Evolutionary conservation across 2,329 filamentous ascomycete species (phyloP).

Genomic region (Shiraia bambusicola): DNA sequence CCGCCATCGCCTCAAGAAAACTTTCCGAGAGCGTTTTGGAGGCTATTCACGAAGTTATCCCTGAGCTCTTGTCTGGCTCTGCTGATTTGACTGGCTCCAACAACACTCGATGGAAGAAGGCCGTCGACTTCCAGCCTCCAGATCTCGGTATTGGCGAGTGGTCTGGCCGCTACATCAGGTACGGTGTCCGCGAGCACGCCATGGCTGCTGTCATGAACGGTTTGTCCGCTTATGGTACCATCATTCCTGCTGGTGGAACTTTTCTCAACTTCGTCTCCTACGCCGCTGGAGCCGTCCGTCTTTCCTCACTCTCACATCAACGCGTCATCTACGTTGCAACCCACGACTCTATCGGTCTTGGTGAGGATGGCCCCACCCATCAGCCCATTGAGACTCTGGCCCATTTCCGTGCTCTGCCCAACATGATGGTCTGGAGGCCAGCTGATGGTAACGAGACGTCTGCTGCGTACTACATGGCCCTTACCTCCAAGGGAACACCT

Average conservation of each 20-base stretch:
- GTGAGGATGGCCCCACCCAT: conserved; percentile 97
- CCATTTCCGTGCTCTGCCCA: conserved; percentile 97
- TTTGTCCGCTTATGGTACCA: conserved; percentile 89
- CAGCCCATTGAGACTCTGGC: conserved; percentile 98
- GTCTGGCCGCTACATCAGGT: conserved; percentile 86
- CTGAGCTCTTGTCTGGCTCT: conserved; percentile 92
- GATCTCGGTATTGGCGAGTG: conserved; percentile 83
- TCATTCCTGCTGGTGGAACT: conserved; percentile 91
- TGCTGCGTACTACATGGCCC: conserved; percentile 92
- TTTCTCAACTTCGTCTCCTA: conserved; percentile 99
- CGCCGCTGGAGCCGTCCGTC: conserved; percentile 89
- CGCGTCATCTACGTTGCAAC: conserved; percentile 95
- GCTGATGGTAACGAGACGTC: conserved; percentile 98
- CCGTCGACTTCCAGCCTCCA: conserved; percentile 95
- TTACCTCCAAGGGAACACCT: conserved; percentile 87
- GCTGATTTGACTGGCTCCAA: conserved; percentile 98
- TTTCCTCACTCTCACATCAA: conserved; percentile 87
- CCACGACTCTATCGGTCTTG: conserved; percentile 98
- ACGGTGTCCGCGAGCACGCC: conserved; percentile 87
- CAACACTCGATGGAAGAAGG: conserved; percentile 96
- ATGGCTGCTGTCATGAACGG: conserved; percentile 96
- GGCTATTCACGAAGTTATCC: conserved; percentile 79
- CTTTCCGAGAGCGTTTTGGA: conserved; percentile 90
- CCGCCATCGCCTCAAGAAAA: conserved; percentile 89
- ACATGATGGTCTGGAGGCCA: conserved; percentile 99